Evolutionary conservation across 139 green algal genomes (phyloP).

Genomic region (Dunaliella sp.): DNA sequence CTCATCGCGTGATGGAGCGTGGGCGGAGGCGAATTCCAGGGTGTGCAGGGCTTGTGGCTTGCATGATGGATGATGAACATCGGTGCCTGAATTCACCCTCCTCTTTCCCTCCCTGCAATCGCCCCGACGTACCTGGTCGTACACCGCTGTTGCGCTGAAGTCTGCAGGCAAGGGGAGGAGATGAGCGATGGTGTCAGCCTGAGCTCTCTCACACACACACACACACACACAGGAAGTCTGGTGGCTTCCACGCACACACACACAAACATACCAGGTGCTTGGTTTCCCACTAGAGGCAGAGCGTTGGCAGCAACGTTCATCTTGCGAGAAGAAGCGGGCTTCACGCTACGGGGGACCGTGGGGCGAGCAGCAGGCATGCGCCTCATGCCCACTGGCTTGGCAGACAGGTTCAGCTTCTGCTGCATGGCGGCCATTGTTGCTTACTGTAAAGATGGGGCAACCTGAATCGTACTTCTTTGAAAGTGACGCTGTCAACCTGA

Average conservation of each 20-base stretch:
- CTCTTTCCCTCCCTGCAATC: no score
- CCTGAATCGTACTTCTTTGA: no score
- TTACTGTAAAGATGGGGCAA: no score
- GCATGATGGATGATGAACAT: no score
- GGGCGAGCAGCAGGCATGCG: background rate
- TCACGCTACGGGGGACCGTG: background rate
- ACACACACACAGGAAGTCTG: no score
- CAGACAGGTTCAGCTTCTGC: background rate
- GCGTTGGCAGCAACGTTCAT: background rate
- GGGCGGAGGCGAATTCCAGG: no score
- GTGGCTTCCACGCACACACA: no score
- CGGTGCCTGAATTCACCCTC: no score
- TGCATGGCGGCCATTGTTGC: background rate
- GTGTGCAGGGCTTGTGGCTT: no score
- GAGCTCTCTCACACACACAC: no score
- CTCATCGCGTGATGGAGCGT: no score
- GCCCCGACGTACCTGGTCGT: slow-evolving; percentile 41
- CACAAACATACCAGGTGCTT: slow-evolving; percentile 57
- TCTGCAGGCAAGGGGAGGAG: slow-evolving; percentile 36
- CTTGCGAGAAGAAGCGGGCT: slow-evolving; percentile 3
- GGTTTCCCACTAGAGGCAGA: slow-evolving; percentile 71
- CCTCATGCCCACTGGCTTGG: background rate
- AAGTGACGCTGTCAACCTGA: no score
- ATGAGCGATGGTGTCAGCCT: background rate
- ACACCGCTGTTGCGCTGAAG: slow-evolving; percentile 82